Evolutionary conservation across 164 flowering plant genomes (phyloP), one percentile per base, ranked within the genome.

Genomic region (Kingdonia uniflora): DNA sequence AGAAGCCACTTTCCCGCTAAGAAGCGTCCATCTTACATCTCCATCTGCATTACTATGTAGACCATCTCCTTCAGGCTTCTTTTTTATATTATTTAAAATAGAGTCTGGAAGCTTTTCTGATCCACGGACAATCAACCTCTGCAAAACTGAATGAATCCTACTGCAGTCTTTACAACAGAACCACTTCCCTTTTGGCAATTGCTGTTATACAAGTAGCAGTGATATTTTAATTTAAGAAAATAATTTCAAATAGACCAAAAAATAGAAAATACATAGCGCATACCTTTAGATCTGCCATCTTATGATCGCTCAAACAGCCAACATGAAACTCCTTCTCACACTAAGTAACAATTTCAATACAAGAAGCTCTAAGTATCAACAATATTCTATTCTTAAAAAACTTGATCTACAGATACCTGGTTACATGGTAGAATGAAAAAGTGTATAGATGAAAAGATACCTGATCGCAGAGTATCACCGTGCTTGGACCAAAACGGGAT

Each of bases 241-340:
- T 1, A 33, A 24, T 45, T 5, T 14, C 39, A 60, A 17, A 39
- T 22, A 5, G 22, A 38, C 8, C 2, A n/a, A 50, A 40, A 1
- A 3, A 14, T 39, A 57, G 11, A 2, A 35, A 8, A 41, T 43
- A 0, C 23, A 26, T 2, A 23, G 11, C 11, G 25, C 62, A 25
- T 14, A 91, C 99, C 94, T 79, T 70, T 23, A 89, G 67, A 56
- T 87, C 78, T n/a, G 62, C 80, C 71, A 85, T 74, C 1, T 69
- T 61, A 42, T 78, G 77, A 20, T 83, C 84, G 74, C 58, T 79
- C 71, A 89, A 60, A 67, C 97, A 94, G 20, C 95, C 90, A 23
- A 94, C 87, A 69, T 94, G 97, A 60, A 59, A 87, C 52, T 89
- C 96, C 63, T 68, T 79, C 71, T 89, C 96, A 70, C 99, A 94